Evolutionary conservation across 78 protist species (phyloP).

Genomic region (Dictyostelium discoideum): DNA sequence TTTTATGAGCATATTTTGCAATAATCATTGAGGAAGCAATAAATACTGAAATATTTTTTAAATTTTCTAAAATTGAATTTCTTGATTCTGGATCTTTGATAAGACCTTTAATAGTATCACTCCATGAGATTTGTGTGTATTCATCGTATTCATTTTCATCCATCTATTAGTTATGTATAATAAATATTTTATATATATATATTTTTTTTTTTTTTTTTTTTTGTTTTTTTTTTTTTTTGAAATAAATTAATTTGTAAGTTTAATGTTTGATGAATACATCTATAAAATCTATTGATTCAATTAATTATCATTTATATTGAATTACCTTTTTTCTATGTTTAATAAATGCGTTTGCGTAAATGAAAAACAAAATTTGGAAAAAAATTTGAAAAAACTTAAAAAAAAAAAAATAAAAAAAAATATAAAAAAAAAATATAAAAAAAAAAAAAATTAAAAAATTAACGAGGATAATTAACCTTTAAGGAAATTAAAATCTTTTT

Average conservation of each 20-base stretch:
- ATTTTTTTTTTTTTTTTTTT: no score
- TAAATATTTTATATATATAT: no score
- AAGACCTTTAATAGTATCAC: not conserved
- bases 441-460: no score
- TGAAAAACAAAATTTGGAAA: not conserved
- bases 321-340: no score
- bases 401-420: not conserved
- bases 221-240: no score
- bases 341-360: not conserved
- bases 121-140: not conserved
- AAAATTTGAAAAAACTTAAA: not conserved
- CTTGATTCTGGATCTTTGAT: conserved; percentile 26
- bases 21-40: conserved; percentile 4
- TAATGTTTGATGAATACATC: no score
- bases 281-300: no score
- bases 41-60: conserved; percentile 8
- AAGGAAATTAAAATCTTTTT: no score
- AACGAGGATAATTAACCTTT: no score
- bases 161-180: not conserved
- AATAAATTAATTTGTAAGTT: no score
- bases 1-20: conserved; percentile 5
- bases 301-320: no score
- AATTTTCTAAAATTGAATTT: not conserved
- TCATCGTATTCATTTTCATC: not conserved
- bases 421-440: no score